Evolutionary conservation across 1,139 yeast genomes (phyloP), one percentile per base, ranked within the genome.

Genomic region (Blastobotrys arbuscula): DNA sequence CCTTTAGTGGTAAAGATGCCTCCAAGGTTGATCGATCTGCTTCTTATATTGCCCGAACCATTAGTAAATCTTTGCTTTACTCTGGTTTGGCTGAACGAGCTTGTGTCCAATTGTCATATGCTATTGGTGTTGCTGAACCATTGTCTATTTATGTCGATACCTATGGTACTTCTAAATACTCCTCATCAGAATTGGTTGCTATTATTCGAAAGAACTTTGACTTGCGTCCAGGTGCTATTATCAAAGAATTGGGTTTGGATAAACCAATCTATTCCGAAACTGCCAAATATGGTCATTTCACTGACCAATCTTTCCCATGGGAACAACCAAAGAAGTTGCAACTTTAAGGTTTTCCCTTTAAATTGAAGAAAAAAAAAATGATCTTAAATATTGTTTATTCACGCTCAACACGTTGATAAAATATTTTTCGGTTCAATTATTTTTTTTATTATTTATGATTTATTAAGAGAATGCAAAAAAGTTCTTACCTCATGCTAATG

Each of bases 11-110:
- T 75, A 92, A 92, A 81, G 99, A 92, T 75, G 92, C 88, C 86
- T 88, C 97, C 71, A 92, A 92, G 81, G 99, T 92, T 68, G 99
- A 92, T 75, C 88, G 99, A 79, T 92, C 98, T 60, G 99, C 98
- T 69, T 98, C 98, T 61, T 92, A 92, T 71, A 97, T 98, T 67
- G 98, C 98, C 64, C 89, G 98, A 79, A 94, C 98, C 98, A 97
- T 92, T 64, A 98, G 98, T 72, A 92, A 92, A 79, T 92, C 98
- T 53, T 81, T 92, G 66, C 95, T 92, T 59, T 77, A 79, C 63
- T 96, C 98, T 59, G 94, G 95, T 59, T 80, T 94, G 65, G 96
- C 97, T 66, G 86, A 87, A 77, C 89, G 99, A 78, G 96, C 92
- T 57, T 82, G 92, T 67, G 99, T 92, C 56, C 98, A 92, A 78